Percentiles rank a stretch among this genome's conserved stretches.
Evolutionary conservation across 148 eudicot genomes (phyloP).

Genomic region (Rhododendron williamsianum): DNA sequence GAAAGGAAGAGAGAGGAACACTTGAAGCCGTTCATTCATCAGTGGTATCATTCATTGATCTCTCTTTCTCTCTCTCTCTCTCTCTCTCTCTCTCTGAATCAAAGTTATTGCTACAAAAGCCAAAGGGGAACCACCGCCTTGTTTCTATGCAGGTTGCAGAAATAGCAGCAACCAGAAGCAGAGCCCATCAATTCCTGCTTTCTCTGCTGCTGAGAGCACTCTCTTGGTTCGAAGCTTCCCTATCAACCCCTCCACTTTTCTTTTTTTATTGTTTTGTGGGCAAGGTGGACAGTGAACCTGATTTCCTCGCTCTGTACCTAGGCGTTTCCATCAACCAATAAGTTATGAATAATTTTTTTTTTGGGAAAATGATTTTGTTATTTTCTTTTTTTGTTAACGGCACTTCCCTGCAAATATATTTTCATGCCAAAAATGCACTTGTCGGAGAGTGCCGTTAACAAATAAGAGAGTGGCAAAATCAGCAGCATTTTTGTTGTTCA

Average conservation of each 20-base stretch:
- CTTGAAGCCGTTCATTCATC: too few species aligned
- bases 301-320: neutral
- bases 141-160: conserved; percentile 12
- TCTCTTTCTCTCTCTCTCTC: neutral
- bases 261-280: neutral
- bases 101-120: conserved; percentile 21
- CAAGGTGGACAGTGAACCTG: neutral
- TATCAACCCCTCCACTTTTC: neutral
- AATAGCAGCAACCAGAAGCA: conserved; percentile 1
- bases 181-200: conserved; percentile 7
- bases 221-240: conserved; percentile 1
- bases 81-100: neutral
- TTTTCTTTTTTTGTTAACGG: too few species aligned
- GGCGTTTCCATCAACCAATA: too few species aligned
- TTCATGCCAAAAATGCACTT: too few species aligned
- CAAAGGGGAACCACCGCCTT: conserved; percentile 29
- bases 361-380: too few species aligned
- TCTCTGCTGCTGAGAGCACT: neutral
- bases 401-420: too few species aligned
- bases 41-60: neutral
- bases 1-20: neutral
- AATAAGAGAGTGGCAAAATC: too few species aligned
- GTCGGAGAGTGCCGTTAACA: too few species aligned
- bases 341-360: too few species aligned
- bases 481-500: too few species aligned